Base-by-base conservation (phyloP, 257 asterid genomes). In the Mitragyna speciosa region DNA sequence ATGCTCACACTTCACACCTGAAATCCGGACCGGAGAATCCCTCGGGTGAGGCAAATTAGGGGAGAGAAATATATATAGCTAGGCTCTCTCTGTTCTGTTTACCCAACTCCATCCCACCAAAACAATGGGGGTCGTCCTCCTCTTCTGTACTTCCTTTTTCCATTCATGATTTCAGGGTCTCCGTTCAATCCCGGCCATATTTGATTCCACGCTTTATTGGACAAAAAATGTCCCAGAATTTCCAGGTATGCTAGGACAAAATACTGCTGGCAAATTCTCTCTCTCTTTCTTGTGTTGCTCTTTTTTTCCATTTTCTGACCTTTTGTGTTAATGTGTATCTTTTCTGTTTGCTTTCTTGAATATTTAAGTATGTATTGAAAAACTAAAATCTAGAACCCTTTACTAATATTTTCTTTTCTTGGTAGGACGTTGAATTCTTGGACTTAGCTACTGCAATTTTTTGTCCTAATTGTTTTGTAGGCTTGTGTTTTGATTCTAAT, bases 1-100 rank as follows among this genome's bases (percentile, higher is more conserved):
- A 82, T 82, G 73, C 71, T 69, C 73, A 51, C n/a, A 14, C 66
- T 12, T 43, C 33, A 39, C 47, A 49, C 73, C 65, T 66, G 69
- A 69, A 52, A 45, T 6, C 84, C 87, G 20, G 86, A 80, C 78
- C 79, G 88, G 66, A 85, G 93, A 91, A 89, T 87, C 89, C 81
- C 88, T 86, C 88, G 83, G 87, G 82, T 85, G 88, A 86, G 85
- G 89, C 85, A 87, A 87, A 81, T 84, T 78, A 85, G 81, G 85
- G 82, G 87, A 83, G 85, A 83, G 83, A 88, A 72, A 76, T 81
- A 58, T 58, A 22, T 54, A 5, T 36, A 36, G 41, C 2, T 36
- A 36, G 41, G 41, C 41, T 36, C 4, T 36, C 2, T 36, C 41
- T 36, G 41, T 36, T 36, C 41, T 36, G 41, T 36, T 1, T 36